Percentiles rank a stretch among this genome's conserved stretches.
phyloP scores from a whole-genome alignment of 306 rosid species.

The Trifolium pratense region DNA sequence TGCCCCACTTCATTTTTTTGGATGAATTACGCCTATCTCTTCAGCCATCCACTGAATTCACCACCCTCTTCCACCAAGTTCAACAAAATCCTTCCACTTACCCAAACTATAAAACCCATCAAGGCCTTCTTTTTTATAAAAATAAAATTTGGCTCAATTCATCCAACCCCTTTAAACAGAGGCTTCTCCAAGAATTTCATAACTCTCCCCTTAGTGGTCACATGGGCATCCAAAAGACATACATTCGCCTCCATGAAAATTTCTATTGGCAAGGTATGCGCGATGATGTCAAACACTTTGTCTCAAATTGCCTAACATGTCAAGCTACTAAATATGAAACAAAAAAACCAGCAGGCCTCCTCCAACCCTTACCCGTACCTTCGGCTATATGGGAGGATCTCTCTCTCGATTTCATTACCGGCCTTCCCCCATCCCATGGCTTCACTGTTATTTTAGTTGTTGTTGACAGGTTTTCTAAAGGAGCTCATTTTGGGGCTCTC shows the following conservation, averaged over 20 bases:
- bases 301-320: neutral
- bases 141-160: neutral
- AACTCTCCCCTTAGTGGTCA: neutral
- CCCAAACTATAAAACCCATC: neutral
- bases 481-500: neutral
- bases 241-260: neutral
- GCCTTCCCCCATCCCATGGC: neutral
- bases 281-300: neutral
- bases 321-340: neutral
- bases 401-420: neutral
- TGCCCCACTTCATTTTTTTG: neutral
- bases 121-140: neutral
- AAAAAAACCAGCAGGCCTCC: neutral
- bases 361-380: neutral
- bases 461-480: neutral
- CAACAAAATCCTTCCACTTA: no score
- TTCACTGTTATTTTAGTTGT: neutral
- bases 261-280: neutral
- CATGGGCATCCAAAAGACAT: neutral
- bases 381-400: no score
- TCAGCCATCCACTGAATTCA: neutral
- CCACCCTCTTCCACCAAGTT: neutral
- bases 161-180: neutral
- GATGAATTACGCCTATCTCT: neutral
- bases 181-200: neutral